Evolutionary conservation across 176 grass and related monocot genomes (phyloP), one percentile per base, ranked within the genome.

Genomic region (Triticum turgidum): DNA sequence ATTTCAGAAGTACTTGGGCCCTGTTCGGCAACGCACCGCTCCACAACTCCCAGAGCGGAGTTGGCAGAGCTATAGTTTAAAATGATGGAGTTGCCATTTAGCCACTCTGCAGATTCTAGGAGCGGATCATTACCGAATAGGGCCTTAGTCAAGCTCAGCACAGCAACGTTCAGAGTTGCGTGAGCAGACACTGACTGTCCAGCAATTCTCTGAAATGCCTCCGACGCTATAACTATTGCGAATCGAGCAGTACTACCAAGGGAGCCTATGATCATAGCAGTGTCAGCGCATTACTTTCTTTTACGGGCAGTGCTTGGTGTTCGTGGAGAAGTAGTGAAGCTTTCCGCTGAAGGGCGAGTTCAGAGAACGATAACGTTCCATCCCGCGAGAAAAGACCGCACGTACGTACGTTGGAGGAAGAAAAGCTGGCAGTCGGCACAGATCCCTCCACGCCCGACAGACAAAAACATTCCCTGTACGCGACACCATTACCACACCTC

Each of bases 311-410:
- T 44, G 42, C 42, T 44, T 44, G 11, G 42, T 44, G 42, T 44
- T 54, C 18, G 51, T 54, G 15, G 15, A 54, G 49, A 52, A 52
- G 49, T 1, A 52, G 14, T 52, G 49, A 52, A 72, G 52, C 69
- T 81, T 67, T 77, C 22, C 32, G 30, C 41, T 17, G 33, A 32
- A 89, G 66, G 27, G 67, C 15, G 12, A 65, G 59, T 18, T 11
- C 32, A 11, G 15, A 9, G 38, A 54, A 70, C 1, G 52, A 83
- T 54, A 54, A 54, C 51, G 51, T 83, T 21, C 64, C 38, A 86
- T 78, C 78, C 79, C 13, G 67, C 73, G 72, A 27, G 51, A 82
- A 15, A 76, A 39, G 62, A 89, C 69, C 38, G 25, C 88, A 30
- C 29, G 62, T 61, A 42, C 39, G 62, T 69, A 10, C 39, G 41